Percentiles rank a stretch among this genome's conserved stretches.
phyloP scores from a whole-genome alignment of 257 asterid species.

The Mitragyna speciosa region DNA sequence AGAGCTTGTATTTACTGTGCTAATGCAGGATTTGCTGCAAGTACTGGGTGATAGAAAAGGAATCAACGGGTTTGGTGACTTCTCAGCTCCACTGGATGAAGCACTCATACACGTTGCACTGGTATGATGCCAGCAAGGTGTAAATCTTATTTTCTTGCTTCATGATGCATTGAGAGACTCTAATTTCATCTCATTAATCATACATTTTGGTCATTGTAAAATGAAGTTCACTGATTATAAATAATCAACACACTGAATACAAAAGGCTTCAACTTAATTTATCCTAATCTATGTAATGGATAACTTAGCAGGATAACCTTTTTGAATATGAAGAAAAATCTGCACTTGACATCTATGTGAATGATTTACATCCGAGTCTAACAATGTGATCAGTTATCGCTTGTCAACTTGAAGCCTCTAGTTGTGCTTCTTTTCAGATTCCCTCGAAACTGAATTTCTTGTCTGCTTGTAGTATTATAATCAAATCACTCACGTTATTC shows the following conservation, averaged over 20 bases:
- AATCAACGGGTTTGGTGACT: conserved; percentile 88
- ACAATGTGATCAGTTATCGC: background rate
- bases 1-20: conserved; percentile 7
- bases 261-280: background rate
- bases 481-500: background rate
- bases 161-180: no score
- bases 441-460: background rate
- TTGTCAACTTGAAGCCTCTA: background rate
- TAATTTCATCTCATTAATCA: background rate
- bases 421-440: background rate
- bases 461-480: background rate
- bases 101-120: conserved; percentile 88
- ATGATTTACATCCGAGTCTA: background rate
- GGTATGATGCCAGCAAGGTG: conserved; percentile 43
- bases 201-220: background rate
- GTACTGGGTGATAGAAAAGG: conserved; percentile 98
- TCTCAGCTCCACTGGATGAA: conserved; percentile 98
- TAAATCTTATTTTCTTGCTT: background rate
- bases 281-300: background rate
- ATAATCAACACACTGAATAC: background rate
- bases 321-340: background rate
- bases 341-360: background rate
- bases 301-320: background rate
- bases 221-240: background rate
- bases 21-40: conserved; percentile 72